A percentile compares a stretch with the other conserved stretches of the same genome.
Conservation (phyloP, 2,329 filamentous ascomycete genomes). For the Ceratocystis cubensis region DNA sequence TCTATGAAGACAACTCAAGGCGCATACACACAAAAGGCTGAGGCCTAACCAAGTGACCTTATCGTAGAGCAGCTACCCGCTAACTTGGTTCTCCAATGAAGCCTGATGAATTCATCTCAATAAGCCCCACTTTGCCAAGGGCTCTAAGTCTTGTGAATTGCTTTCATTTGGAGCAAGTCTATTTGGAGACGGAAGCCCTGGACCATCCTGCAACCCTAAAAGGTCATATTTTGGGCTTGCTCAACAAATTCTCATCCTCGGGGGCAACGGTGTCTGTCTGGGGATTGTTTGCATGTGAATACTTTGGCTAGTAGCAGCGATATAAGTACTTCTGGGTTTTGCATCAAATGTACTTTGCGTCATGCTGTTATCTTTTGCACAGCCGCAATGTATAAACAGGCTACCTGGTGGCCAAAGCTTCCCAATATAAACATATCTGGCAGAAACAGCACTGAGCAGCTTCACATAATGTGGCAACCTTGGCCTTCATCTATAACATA, state of each 20-base stretch:
- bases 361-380: neutral
- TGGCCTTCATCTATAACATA: neutral
- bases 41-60: neutral
- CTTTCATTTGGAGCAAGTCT: neutral
- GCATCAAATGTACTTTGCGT: neutral
- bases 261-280: too few species aligned
- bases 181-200: neutral
- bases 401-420: neutral
- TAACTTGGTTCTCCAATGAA: neutral
- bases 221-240: neutral
- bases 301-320: neutral
- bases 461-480: neutral
- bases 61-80: neutral
- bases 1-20: too few species aligned
- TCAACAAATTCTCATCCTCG: neutral
- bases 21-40: neutral
- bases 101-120: neutral
- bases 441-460: neutral
- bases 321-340: neutral
- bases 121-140: slow-evolving; percentile 6
- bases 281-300: neutral
- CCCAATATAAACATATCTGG: neutral
- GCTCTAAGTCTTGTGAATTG: neutral
- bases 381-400: neutral
- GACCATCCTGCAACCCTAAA: neutral